Base-by-base conservation (phyloP, 2,329 filamentous ascomycete species). In the Penicillium hordei region DNA sequence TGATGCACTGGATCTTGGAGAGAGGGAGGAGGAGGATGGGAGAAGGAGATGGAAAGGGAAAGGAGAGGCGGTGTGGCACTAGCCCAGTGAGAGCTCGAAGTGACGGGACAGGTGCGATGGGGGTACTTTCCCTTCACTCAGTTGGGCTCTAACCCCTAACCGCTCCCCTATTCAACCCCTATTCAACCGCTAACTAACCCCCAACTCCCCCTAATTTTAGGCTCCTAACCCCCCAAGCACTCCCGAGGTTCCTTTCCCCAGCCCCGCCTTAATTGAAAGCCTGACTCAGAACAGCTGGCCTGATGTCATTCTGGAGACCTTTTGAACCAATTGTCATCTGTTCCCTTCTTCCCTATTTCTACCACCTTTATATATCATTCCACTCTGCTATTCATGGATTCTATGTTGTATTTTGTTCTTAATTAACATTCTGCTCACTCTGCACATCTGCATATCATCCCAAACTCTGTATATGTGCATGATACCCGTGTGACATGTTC, bases 241-340 rank as follows among this genome's bases (percentile, higher is more conserved):
- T 34, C 10, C n/a, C 25, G 21, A 31, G 19, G 27, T 21, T 19
- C 34, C 45, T 33, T 48, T 34, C 40, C 34, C 43, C 42, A 38
- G 43, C 54, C 48, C 49, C 48, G 31, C 46, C n/a, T 43, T 42
- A 9, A 4, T 12, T 29, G 40, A 21, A 52, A 40, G 43, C 10
- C 45, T 55, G 52, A 55, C 52, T 55, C 52, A 49, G 44, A 58
- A 60, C 49, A 58, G 29, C 48, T 60, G 54, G 38, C 51, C 58
- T 67, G 64, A 67, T 66, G 65, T 67, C 65, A 67, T 67, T 54
- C 52, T 65, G 60, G 62, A 58, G 55, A 53, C 54, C 53, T 55
- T 60, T 50, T 17, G 12, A 10, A 27, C 50, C 50, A 52, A 52
- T 51, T 23, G 19, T 8, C 12, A 52, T 45, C 50, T 17, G 9